phyloP scores from a whole-genome alignment of 2,329 filamentous ascomycete species.

The Scedosporium dehoogii region DNA sequence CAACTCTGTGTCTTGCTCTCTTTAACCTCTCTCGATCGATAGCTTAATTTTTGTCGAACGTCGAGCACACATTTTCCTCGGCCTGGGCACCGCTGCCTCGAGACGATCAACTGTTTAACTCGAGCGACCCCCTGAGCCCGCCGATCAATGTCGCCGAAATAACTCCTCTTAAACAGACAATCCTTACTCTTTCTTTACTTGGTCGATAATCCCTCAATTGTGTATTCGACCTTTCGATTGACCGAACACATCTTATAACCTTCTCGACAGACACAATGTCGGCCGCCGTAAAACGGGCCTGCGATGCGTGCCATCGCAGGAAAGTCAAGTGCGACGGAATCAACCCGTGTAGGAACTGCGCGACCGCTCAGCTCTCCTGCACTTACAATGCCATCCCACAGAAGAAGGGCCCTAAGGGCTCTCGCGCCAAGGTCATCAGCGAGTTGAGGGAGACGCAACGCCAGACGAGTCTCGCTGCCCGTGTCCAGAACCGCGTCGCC shows the following conservation, averaged over 20 bases:
- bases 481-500: slow-evolving; percentile 50
- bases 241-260: not conserved
- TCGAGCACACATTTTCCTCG: not conserved
- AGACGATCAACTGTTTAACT: not conserved
- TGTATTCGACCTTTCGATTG: not conserved
- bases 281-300: slow-evolving; percentile 51
- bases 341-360: slow-evolving; percentile 63
- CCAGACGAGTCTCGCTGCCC: slow-evolving; percentile 52
- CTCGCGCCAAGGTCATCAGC: slow-evolving; percentile 65
- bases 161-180: not conserved
- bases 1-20: not conserved
- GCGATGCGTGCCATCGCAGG: slow-evolving; percentile 63
- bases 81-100: not conserved
- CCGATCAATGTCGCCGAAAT: slow-evolving; percentile 2
- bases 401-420: slow-evolving; percentile 69
- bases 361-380: slow-evolving; percentile 55
- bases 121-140: not conserved
- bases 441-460: slow-evolving; percentile 61
- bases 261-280: slow-evolving; percentile 26
- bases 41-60: not conserved
- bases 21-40: not conserved
- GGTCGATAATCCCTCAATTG: not conserved
- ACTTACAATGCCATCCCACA: slow-evolving; percentile 67
- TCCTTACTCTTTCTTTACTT: not conserved
- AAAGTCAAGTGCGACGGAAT: slow-evolving; percentile 66